Percentiles rank a stretch among this genome's conserved stretches.
phyloP scores from a whole-genome alignment of 441 rosid genomes.

The Theobroma grandiflorum region DNA sequence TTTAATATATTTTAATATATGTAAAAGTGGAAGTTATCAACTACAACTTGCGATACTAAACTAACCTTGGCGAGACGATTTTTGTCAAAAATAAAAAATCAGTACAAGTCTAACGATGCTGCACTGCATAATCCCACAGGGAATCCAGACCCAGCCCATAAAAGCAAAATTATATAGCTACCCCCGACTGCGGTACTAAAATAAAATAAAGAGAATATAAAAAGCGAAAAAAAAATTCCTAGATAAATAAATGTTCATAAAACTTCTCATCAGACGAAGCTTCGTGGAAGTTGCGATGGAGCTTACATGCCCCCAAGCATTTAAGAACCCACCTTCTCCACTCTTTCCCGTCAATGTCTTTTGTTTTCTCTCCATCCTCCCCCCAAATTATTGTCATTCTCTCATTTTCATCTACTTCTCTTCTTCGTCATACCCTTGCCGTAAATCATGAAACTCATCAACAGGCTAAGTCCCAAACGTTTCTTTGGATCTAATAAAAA shows the following conservation, averaged over 20 bases:
- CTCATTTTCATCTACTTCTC: not conserved
- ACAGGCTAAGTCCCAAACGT: slow-evolving; percentile 66
- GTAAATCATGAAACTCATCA: slow-evolving; percentile 60
- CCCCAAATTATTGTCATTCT: too few relatives aligned
- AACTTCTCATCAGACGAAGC: slow-evolving; percentile 44
- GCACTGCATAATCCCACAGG: too few relatives aligned
- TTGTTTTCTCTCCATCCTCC: slow-evolving; percentile 29
- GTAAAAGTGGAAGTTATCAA: too few relatives aligned
- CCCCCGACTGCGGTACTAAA: not conserved
- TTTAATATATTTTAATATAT: too few relatives aligned
- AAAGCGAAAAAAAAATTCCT: not conserved
- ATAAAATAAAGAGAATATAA: not conserved
- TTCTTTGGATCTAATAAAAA: slow-evolving; percentile 55
- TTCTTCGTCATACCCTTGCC: not conserved
- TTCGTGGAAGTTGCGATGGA: slow-evolving; percentile 84
- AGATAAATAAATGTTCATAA: not conserved
- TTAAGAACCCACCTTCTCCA: slow-evolving; percentile 36
- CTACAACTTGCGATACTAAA: too few relatives aligned
- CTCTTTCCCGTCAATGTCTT: slow-evolving; percentile 21
- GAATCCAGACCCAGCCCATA: too few relatives aligned
- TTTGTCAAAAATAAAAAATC: too few relatives aligned
- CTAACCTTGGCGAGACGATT: too few relatives aligned
- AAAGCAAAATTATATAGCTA: too few relatives aligned
- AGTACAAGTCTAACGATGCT: too few relatives aligned
- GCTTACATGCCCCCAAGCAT: slow-evolving; percentile 29